Percentiles rank a stretch among this genome's conserved stretches.
Conservation (phyloP, 352 stramenopile species). For the Phytophthora hybrid region DNA sequence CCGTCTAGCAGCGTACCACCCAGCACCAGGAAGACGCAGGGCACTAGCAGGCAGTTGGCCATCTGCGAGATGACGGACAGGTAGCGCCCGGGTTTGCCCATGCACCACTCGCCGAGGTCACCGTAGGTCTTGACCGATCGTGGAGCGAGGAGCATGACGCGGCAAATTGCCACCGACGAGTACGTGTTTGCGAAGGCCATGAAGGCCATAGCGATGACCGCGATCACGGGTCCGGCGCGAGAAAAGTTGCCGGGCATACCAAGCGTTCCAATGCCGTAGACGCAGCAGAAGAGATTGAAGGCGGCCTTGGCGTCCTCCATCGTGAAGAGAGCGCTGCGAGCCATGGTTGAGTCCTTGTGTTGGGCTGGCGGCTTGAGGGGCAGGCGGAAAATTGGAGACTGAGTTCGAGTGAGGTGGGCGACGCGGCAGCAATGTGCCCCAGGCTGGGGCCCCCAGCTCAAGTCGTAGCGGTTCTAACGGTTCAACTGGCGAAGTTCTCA, state of each 20-base stretch:
- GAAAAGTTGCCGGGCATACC: slow-evolving; percentile 64
- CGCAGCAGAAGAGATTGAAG: slow-evolving; percentile 58
- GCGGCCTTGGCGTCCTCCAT: slow-evolving; percentile 54
- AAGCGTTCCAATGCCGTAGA: slow-evolving; percentile 67
- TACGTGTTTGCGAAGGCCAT: slow-evolving; percentile 59
- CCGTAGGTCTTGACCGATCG: slow-evolving; percentile 47
- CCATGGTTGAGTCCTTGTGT: slow-evolving; percentile 22
- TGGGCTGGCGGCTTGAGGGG: slow-evolving; percentile 12
- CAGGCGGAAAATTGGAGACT: slow-evolving; percentile 25
- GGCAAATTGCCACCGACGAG: slow-evolving; percentile 41
- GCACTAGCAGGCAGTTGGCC: neutral
- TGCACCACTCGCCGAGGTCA: slow-evolving; percentile 49
- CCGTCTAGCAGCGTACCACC: neutral
- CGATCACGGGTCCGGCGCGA: slow-evolving; percentile 47
- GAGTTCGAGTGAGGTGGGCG: slow-evolving; percentile 25
- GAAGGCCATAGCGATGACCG: slow-evolving; percentile 44
- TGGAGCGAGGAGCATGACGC: slow-evolving; percentile 48
- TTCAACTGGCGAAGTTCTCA: slow-evolving; percentile 30
- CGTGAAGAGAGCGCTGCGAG: slow-evolving; percentile 46
- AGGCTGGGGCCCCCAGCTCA: no score
- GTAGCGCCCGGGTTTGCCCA: slow-evolving; percentile 20
- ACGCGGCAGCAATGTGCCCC: neutral
- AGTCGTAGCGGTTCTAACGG: neutral
- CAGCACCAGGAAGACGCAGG: slow-evolving; percentile 1
- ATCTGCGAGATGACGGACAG: neutral